phyloP scores from a whole-genome alignment of 1,139 yeast species.

The Taphrina pruni region DNA sequence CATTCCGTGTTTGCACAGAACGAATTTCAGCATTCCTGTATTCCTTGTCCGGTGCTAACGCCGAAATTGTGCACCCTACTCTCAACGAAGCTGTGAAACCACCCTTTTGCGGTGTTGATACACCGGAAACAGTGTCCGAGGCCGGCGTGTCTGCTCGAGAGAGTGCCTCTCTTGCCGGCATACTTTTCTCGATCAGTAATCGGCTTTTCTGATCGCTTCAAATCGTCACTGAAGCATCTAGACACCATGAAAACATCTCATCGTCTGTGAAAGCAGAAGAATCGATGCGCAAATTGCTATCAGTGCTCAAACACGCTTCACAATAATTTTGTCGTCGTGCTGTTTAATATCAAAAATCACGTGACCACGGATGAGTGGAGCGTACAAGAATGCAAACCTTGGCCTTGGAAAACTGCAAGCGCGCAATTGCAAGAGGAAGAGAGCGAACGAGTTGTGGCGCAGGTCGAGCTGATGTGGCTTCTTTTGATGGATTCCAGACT shows the following conservation, averaged over 20 bases:
- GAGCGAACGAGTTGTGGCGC: background rate
- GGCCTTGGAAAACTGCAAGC: too few relatives aligned
- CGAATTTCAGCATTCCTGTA: slow-evolving; percentile 82
- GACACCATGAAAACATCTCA: background rate
- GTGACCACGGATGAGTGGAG: background rate
- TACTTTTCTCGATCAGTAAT: background rate
- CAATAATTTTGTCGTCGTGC: slow-evolving; percentile 3
- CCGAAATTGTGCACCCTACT: slow-evolving; percentile 30
- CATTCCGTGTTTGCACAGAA: slow-evolving; percentile 75
- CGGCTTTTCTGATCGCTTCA: background rate
- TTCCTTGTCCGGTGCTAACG: slow-evolving; percentile 62
- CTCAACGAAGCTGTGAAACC: slow-evolving; percentile 20
- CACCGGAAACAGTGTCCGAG: slow-evolving; percentile 30
- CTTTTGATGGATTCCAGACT: background rate
- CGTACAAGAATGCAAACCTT: too few relatives aligned
- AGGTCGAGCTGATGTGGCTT: background rate
- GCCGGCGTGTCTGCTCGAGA: slow-evolving; percentile 25
- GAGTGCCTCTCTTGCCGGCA: slow-evolving; percentile 8
- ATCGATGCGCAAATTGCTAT: background rate
- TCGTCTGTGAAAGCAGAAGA: background rate
- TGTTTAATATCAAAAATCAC: background rate
- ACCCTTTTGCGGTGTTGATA: slow-evolving; percentile 30
- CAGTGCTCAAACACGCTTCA: too few relatives aligned
- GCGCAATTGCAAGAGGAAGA: too few relatives aligned
- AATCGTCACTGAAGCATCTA: background rate